A percentile compares a stretch with the other conserved stretches of the same genome.
phyloP scores from a whole-genome alignment of 2,329 filamentous ascomycete species.

The Pyrenochaeta sp. region DNA sequence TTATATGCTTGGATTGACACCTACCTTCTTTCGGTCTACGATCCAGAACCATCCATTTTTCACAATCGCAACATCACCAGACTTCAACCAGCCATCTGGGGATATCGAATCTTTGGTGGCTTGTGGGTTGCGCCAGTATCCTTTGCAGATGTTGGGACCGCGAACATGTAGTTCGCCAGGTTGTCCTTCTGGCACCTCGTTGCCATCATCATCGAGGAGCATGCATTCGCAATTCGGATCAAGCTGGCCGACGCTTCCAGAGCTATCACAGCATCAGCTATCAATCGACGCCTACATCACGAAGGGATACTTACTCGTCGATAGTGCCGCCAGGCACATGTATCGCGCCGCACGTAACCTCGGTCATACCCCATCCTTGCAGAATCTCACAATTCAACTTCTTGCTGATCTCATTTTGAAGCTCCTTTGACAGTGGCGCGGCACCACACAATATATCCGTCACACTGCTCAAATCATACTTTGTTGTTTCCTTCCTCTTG shows the following conservation, averaged over 20 bases:
- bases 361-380: slow-evolving; percentile 55
- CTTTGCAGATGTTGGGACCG: slow-evolving; percentile 52
- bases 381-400: slow-evolving; percentile 47
- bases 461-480: slow-evolving; percentile 53
- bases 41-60: slow-evolving; percentile 49
- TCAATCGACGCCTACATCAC: neutral
- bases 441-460: slow-evolving; percentile 53
- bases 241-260: slow-evolving; percentile 52
- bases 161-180: slow-evolving; percentile 53
- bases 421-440: slow-evolving; percentile 53
- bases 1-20: neutral
- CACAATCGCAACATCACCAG: slow-evolving; percentile 46
- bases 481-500: slow-evolving; percentile 53
- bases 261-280: slow-evolving; percentile 23
- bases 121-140: slow-evolving; percentile 53
- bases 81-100: slow-evolving; percentile 51
- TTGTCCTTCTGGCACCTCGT: slow-evolving; percentile 49
- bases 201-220: slow-evolving; percentile 54
- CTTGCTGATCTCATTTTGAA: slow-evolving; percentile 51
- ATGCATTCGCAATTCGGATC: slow-evolving; percentile 52
- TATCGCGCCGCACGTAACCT: slow-evolving; percentile 53
- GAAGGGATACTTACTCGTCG: slow-evolving; percentile 38
- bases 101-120: slow-evolving; percentile 50
- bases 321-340: slow-evolving; percentile 45
- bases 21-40: slow-evolving; percentile 48